Evolutionary conservation across 2,329 filamentous ascomycete species (phyloP), one percentile per base, ranked within the genome.

Genomic region (Xylaria sp.): DNA sequence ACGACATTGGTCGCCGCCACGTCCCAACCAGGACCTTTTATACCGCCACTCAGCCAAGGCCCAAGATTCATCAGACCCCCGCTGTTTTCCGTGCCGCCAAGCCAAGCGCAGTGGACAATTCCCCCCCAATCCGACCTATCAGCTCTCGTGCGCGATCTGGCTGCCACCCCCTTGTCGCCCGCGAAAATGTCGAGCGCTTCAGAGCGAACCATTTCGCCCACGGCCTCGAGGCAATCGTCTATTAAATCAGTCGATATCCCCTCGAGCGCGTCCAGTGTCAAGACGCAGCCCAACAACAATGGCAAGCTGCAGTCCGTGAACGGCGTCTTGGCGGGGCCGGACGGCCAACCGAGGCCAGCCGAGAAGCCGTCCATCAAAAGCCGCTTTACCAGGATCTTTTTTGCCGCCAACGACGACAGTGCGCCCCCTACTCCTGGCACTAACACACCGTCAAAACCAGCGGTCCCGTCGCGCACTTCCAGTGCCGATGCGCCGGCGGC

Each of bases 351-450:
- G 58, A 79, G 73, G 64, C 73, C 73, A 57, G 67, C 74, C 59
- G 83, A 86, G 67, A 85, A 83, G 71, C 72, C 80, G 2, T 84
- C 60, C 11, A 83, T 87, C 74, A 87, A 86, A 71, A 83, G 85
- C 69, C 81, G 83, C 52, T 71, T 87, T 59, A 83, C 83, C 47
- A 81, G 84, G 76, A 87, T 87, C 80, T 87, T 87, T 73, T 84
- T 80, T 57, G 80, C 77, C 65, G 11, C 9, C 11, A 85, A 82
- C 70, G 83, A 85, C 57, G 70, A 76, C 18, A 65, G 65, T 44
- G 63, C 66, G 55, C 70, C 70, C 54, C 67, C 69, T 44, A 56
- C 71, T 10, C 68, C 79, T n/a, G 53, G 74, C 76, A 60, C 68
- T 47, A 63, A 62, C 44, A 73, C 74, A 46, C 63, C 69, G 42